These are phyloP conservation scores for Trichocladium uniseriatum DNA, from an alignment of 495 filamentous ascomycete species.

Conservation along the genomic window DNA sequence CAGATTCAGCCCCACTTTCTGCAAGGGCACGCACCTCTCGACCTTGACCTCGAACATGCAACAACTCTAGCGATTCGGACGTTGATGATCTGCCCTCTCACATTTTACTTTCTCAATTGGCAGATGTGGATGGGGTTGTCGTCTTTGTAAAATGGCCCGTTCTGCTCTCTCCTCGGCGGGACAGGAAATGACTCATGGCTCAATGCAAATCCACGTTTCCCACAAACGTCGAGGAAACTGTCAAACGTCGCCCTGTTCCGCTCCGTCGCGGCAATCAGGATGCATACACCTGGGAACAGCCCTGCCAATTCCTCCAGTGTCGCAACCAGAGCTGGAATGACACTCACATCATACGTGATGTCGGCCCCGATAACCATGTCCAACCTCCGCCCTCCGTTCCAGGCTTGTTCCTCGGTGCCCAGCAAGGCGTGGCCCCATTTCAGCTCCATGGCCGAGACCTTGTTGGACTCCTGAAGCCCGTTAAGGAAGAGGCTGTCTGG, in stretches of 20 bases:
- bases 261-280: constrained; percentile 41
- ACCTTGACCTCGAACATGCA: too few species aligned
- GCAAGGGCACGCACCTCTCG: neutral
- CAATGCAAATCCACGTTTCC: constrained; percentile 25
- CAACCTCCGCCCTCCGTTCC: constrained; percentile 35
- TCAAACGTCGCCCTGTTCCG: constrained; percentile 40
- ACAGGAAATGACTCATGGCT: constrained; percentile 29
- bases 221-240: constrained; percentile 32
- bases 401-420: constrained; percentile 34
- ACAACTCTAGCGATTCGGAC: too few species aligned
- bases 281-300: constrained; percentile 26
- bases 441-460: constrained; percentile 42
- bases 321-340: constrained; percentile 36
- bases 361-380: constrained; percentile 45
- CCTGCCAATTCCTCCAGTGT: constrained; percentile 36
- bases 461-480: constrained; percentile 37
- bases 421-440: constrained; percentile 51
- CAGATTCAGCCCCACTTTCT: neutral
- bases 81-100: too few species aligned
- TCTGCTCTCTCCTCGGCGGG: constrained; percentile 26
- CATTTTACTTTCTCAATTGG: constrained; percentile 18
- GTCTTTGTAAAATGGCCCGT: constrained; percentile 42
- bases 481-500: constrained; percentile 60
- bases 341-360: constrained; percentile 40
- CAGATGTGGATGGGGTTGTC: constrained; percentile 36